Evolutionary conservation across 345 rosid species (phyloP).

Genomic region (Pseudoturritis turrita): DNA sequence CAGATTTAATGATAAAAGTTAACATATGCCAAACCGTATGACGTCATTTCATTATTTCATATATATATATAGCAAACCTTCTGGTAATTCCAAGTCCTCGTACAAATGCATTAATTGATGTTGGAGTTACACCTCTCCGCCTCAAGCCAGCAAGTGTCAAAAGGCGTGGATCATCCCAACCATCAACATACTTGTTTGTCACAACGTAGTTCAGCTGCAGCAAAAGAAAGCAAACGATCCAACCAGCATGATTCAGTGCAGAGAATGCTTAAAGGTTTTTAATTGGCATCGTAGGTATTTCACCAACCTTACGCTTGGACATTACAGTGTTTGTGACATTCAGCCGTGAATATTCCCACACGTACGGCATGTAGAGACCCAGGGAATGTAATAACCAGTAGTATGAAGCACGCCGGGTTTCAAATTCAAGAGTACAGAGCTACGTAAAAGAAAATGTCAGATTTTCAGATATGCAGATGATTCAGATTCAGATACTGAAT

Average conservation of each 20-base stretch:
- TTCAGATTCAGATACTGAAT: background rate
- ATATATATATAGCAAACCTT: slow-evolving; percentile 63
- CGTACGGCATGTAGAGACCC: slow-evolving; percentile 86
- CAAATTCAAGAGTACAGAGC: slow-evolving; percentile 47
- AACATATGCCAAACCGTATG: background rate
- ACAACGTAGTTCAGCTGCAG: slow-evolving; percentile 80
- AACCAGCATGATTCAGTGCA: background rate
- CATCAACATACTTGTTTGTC: too few relatives aligned
- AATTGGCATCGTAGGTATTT: background rate
- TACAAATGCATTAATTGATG: too few relatives aligned
- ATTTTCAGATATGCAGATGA: background rate
- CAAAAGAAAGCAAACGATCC: background rate
- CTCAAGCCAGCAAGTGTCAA: too few relatives aligned
- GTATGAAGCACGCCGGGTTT: slow-evolving; percentile 93
- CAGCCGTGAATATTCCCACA: slow-evolving; percentile 96
- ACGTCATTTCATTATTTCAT: background rate
- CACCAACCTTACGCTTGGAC: slow-evolving; percentile 91
- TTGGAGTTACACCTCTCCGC: too few relatives aligned
- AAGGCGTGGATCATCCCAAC: too few relatives aligned
- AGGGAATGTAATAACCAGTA: slow-evolving; percentile 86
- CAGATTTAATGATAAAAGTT: background rate
- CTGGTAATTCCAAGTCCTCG: slow-evolving; percentile 96
- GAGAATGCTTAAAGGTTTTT: background rate
- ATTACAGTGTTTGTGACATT: slow-evolving; percentile 89
- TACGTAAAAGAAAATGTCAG: slow-evolving; percentile 3